Base-by-base conservation (phyloP, 352 stramenopile genomes). In the Pythium biforme region DNA sequence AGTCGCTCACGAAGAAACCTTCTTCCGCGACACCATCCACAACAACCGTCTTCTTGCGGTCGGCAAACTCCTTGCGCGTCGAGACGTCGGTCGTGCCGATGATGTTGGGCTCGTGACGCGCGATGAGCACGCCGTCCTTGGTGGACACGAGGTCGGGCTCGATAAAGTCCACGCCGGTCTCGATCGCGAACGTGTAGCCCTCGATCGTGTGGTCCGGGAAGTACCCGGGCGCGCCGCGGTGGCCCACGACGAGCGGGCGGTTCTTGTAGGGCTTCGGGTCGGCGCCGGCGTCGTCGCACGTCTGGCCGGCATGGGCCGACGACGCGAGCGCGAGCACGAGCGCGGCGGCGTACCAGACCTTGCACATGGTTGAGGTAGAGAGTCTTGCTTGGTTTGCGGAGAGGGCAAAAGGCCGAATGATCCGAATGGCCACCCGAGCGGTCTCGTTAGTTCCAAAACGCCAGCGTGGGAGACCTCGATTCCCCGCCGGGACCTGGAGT, bases 141-240 rank as follows among this genome's bases (percentile, higher is more conserved):
- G 89, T 96, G 23, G 76, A 78, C 1, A 97, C 88, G 53, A 98
- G 76, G 71, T 98, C 91, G 14, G 90, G 85, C 73, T 98, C 90
- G 40, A 97, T 97, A 55, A 90, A 95, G 67, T 97, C 87, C 15
- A 94, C 81, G n/a, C 89, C 89, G 8, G 90, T 74, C 62, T 97
- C 77, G 29, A 97, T 83, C 49, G 91, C 91, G 12, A 97, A 72
- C 49, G 82, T 88, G 74, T 98, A 98, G 17, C 80, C 83, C 55
- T 80, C 74, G 61, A 97, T 73, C 31, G 93, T 95, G 68, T 97
- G 89, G 63, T 98, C 89, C 6, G 93, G 91, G 23, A 98, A 64
- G 71, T 97, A 94, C 23, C 82, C 90, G 0, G 87, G 86, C 2
- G 91, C 90, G 7, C 90, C 92, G 15, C 92, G 88, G 77, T 98